Percentiles rank a stretch among this genome's conserved stretches.
Conservation (phyloP, 1,139 yeast species). For the Yamadazyma sp. region DNA sequence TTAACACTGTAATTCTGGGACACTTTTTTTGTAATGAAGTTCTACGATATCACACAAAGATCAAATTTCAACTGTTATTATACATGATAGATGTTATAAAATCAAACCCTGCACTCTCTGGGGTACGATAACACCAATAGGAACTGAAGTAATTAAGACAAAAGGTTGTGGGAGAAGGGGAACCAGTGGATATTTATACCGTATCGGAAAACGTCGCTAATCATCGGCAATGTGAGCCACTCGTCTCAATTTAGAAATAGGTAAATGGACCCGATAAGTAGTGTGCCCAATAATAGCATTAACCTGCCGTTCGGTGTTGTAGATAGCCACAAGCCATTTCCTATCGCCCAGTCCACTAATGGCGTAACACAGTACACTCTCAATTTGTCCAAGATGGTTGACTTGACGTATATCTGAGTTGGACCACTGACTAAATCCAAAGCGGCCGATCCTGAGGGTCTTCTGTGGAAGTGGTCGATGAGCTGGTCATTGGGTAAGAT, state of each 20-base stretch:
- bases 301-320: conserved; percentile 44
- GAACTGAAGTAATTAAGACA: background rate
- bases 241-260: conserved; percentile 6
- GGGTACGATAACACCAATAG: background rate
- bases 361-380: conserved; percentile 30
- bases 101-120: background rate
- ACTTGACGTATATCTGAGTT: conserved; percentile 44
- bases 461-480: conserved; percentile 21
- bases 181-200: conserved; percentile 7
- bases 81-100: background rate
- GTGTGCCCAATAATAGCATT: conserved; percentile 10
- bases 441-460: conserved; percentile 4
- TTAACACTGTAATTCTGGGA: too few relatives aligned
- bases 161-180: background rate
- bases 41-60: background rate
- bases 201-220: conserved; percentile 14
- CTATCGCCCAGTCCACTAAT: conserved; percentile 35
- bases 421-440: conserved; percentile 37
- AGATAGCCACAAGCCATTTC: conserved; percentile 38
- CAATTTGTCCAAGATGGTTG: conserved; percentile 38
- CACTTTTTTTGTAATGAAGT: background rate
- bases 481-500: conserved; percentile 29
- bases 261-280: conserved; percentile 8
- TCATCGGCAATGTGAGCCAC: conserved; percentile 13
- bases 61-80: background rate